Evolutionary conservation across 2,329 filamentous ascomycete genomes (phyloP), one percentile per base, ranked within the genome.

Genomic region (Lithohypha guttulata): DNA sequence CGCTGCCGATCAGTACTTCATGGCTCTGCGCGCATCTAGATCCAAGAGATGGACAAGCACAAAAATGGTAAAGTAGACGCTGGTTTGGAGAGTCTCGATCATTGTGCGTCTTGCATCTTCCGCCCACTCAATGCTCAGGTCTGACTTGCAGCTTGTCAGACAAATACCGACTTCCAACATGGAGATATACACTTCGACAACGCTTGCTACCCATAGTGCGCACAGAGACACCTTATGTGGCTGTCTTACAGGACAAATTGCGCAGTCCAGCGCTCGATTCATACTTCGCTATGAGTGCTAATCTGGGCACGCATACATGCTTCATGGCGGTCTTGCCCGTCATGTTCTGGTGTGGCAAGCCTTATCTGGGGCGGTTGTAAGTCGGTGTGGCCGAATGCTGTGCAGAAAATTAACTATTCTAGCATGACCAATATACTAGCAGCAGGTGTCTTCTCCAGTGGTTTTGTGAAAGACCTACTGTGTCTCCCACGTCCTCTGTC

Each of bases 311-410:
- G 1, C 91, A 98, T 63, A 98, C 91, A 1, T 96, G 95, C 67
- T 98, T 95, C 69, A 96, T 96, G 87, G 73, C 94, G 50, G 81
- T 85, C 42, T 66, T 98, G 54, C 91, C 91, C 4, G 84, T 96
- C 49, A 73, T 94, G 51, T 96, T 96, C 66, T 98, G 91, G 91
- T 94, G 85, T 55, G 89, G 89, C 39, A 83, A 87, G 62, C 79
- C 81, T 29, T 78, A 73, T 47, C 74, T 93, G 50, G 91, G 85
- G 40, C 81, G 91, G 66, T 87, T 81, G 84, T 93, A 77, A 52
- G 79, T 70, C 40, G 41, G 45, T 31, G 27, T 27, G 34, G 40
- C 15, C 21, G 14, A 10, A 13, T 30, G 10, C 25, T 29, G 6
- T 21, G 21, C 19, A 23, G 13, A 13, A 18, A 7, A 25, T 21